A percentile compares a stretch with the other conserved stretches of the same genome.
phyloP scores from a whole-genome alignment of 768 basidiomycete genomes.

The Infundibulicybe gibba region DNA sequence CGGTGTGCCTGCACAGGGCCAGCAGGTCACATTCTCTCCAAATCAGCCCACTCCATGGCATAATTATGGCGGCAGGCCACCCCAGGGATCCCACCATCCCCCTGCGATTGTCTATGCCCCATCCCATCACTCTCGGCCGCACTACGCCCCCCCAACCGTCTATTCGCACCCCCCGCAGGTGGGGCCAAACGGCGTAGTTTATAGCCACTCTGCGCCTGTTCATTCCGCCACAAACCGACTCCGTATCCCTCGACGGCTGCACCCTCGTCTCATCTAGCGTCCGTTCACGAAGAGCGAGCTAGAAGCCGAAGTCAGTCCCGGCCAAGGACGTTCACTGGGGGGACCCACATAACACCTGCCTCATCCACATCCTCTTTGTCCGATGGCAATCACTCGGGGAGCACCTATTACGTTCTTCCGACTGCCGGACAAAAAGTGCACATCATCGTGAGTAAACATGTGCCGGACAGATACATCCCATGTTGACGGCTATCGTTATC shows the following conservation, averaged over 20 bases:
- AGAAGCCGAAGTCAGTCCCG: slow-evolving; percentile 16
- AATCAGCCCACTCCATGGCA: slow-evolving; percentile 27
- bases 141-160: slow-evolving; percentile 59
- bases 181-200: slow-evolving; percentile 59
- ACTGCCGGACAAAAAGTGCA: slow-evolving; percentile 72
- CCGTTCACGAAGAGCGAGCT: slow-evolving; percentile 33
- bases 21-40: slow-evolving; percentile 12
- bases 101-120: slow-evolving; percentile 61
- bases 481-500: slow-evolving; percentile 14
- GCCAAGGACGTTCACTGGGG: slow-evolving; percentile 20
- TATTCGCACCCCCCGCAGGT: slow-evolving; percentile 50
- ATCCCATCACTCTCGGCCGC: slow-evolving; percentile 40
- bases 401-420: slow-evolving; percentile 75
- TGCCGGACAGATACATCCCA: slow-evolving; percentile 8
- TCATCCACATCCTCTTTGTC: slow-evolving; percentile 29
- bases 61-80: slow-evolving; percentile 22
- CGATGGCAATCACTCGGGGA: slow-evolving; percentile 55
- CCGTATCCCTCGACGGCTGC: slow-evolving; percentile 29
- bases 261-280: slow-evolving; percentile 27
- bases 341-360: slow-evolving; percentile 12
- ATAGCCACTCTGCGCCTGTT: slow-evolving; percentile 65
- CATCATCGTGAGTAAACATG: slow-evolving; percentile 55
- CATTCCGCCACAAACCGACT: slow-evolving; percentile 34
- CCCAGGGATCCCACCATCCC: slow-evolving; percentile 38
- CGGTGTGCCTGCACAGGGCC: slow-evolving; percentile 9